Conservation (phyloP, 1,139 yeast species). For the Geotrichum histeridarum region DNA sequence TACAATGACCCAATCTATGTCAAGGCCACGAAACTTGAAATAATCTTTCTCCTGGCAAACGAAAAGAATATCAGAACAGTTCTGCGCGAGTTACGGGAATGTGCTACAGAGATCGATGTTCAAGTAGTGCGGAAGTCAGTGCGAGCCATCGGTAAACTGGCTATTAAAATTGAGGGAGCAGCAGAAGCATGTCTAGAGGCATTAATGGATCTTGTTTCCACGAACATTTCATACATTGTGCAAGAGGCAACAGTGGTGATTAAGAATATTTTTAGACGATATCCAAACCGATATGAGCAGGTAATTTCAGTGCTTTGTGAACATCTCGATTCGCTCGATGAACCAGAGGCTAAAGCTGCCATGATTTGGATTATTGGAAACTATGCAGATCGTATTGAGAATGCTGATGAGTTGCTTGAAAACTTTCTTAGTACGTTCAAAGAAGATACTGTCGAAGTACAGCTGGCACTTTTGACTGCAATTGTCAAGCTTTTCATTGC, state of each 20-base stretch:
- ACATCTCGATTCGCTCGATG: conserved; percentile 50
- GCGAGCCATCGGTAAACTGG: conserved; percentile 83
- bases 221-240: conserved; percentile 67
- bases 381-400: conserved; percentile 50
- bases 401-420: conserved; percentile 46
- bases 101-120: conserved; percentile 80
- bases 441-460: conserved; percentile 69
- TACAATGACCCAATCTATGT: conserved; percentile 84
- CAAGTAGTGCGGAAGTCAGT: conserved; percentile 84
- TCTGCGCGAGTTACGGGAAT: conserved; percentile 71
- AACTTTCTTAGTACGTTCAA: conserved; percentile 47
- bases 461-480: conserved; percentile 68
- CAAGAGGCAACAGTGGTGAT: conserved; percentile 78
- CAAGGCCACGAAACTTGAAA: conserved; percentile 85
- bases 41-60: conserved; percentile 72
- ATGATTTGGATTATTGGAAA: conserved; percentile 84
- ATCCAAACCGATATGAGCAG: conserved; percentile 52
- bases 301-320: conserved; percentile 44
- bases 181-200: conserved; percentile 63
- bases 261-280: conserved; percentile 70
- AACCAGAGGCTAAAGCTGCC: conserved; percentile 74
- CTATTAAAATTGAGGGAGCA: conserved; percentile 61
- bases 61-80: conserved; percentile 58
- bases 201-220: conserved; percentile 54
- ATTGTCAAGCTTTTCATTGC: conserved; percentile 62